These are phyloP conservation scores for Termitomyces sp. DNA, from an alignment of 768 basidiomycete genomes.

Conservation along the genomic window DNA sequence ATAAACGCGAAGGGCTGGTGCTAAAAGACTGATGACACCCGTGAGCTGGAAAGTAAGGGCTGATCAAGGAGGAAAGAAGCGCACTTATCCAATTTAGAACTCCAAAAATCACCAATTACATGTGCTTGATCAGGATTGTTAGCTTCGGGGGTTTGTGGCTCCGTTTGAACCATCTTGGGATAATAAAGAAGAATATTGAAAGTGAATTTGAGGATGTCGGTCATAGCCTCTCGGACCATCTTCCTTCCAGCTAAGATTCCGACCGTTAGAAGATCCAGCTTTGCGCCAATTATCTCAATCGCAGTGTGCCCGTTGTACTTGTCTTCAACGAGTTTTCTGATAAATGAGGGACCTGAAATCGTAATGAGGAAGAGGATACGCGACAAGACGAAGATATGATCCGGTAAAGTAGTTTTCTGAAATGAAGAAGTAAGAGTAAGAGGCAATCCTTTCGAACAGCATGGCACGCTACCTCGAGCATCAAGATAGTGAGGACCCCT, in stretches of 20 bases:
- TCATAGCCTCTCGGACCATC: slow-evolving; percentile 66
- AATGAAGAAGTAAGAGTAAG: slow-evolving; percentile 4
- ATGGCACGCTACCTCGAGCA: slow-evolving; percentile 46
- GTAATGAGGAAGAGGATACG: slow-evolving; percentile 76
- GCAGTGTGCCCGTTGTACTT: slow-evolving; percentile 53
- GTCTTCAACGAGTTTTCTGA: slow-evolving; percentile 59
- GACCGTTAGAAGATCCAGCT: slow-evolving; percentile 52
- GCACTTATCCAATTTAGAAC: slow-evolving; percentile 62
- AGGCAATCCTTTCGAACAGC: neutral
- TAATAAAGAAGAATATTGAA: slow-evolving; percentile 82
- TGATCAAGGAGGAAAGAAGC: slow-evolving; percentile 15
- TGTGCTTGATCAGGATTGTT: slow-evolving; percentile 28
- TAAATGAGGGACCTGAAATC: slow-evolving; percentile 42
- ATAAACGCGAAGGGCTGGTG: slow-evolving; percentile 67
- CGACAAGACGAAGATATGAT: slow-evolving; percentile 68
- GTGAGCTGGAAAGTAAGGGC: neutral
- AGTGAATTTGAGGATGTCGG: slow-evolving; percentile 77
- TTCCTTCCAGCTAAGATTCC: slow-evolving; percentile 44
- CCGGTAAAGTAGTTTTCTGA: slow-evolving; percentile 57
- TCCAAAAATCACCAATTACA: slow-evolving; percentile 74
- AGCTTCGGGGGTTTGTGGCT: slow-evolving; percentile 32
- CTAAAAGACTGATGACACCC: slow-evolving; percentile 53
- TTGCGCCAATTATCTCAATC: slow-evolving; percentile 53
- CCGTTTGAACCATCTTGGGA: slow-evolving; percentile 55
- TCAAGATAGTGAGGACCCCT: slow-evolving; percentile 45